These are phyloP conservation scores for Beauveria australis DNA, from an alignment of 2,329 filamentous ascomycete species.

Conservation along the genomic window DNA sequence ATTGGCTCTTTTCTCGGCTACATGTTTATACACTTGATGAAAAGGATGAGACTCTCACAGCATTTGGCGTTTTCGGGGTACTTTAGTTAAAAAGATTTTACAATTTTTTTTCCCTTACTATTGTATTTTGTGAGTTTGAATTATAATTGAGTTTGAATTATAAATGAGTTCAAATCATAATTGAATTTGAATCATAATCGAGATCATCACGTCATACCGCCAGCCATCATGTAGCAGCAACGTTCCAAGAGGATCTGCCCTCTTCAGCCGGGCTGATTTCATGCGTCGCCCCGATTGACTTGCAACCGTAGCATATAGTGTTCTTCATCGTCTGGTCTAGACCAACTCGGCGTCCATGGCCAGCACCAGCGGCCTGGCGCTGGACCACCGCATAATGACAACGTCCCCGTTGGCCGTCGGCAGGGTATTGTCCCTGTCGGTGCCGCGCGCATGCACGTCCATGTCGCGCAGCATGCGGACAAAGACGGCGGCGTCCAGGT, in stretches of 20 bases:
- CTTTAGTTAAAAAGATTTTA: neutral
- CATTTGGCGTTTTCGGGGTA: constrained; percentile 6
- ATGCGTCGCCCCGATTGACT: neutral
- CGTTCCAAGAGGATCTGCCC: neutral
- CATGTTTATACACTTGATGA: neutral
- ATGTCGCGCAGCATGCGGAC: constrained; percentile 60
- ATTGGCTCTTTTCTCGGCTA: neutral
- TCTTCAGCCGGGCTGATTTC: neutral
- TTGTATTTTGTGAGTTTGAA: neutral
- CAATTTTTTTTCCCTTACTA: neutral
- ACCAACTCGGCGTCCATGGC: constrained; percentile 50
- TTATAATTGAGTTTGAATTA: neutral
- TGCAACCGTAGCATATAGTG: neutral
- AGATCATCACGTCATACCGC: neutral
- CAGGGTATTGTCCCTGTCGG: constrained; percentile 53
- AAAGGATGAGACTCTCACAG: constrained; percentile 4
- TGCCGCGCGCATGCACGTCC: constrained; percentile 51
- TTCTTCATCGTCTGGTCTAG: constrained; percentile 21
- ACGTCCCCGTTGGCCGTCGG: constrained; percentile 55
- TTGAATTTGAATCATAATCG: neutral
- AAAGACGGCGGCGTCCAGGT: constrained; percentile 77
- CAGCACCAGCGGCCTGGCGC: constrained; percentile 55
- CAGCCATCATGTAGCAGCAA: neutral
- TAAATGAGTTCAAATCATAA: neutral
- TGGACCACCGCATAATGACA: constrained; percentile 64